Conservation (phyloP, 1,284 basidiomycete genomes). For the Anthracocystis walkeri region DNA sequence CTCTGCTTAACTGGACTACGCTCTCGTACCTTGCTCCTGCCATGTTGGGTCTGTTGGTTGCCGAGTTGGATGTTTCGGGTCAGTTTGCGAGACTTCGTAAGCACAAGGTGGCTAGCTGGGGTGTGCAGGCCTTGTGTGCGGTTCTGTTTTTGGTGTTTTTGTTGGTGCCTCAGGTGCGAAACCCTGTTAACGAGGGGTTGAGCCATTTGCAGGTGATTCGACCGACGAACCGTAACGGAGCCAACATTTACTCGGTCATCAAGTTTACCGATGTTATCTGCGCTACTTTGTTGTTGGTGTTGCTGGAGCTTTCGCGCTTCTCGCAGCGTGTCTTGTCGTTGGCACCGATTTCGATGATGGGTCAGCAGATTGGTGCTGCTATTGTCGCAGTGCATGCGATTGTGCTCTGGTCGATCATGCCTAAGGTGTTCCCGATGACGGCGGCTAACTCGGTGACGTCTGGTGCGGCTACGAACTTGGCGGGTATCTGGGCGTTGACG, state of each 20-base stretch:
- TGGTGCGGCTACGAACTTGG: slow-evolving; percentile 30
- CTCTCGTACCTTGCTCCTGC: slow-evolving; percentile 44
- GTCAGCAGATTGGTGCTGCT: slow-evolving; percentile 44
- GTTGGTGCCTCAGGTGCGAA: slow-evolving; percentile 34
- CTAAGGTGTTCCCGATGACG: slow-evolving; percentile 45
- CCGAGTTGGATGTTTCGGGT: slow-evolving; percentile 43
- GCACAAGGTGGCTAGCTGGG: slow-evolving; percentile 14
- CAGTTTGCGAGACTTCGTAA: slow-evolving; percentile 24
- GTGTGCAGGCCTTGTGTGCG: slow-evolving; percentile 20
- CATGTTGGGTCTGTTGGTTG: slow-evolving; percentile 36
- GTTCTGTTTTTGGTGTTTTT: slow-evolving; percentile 34
- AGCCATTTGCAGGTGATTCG: slow-evolving; percentile 36
- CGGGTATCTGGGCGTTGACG: slow-evolving; percentile 47
- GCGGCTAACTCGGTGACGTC: slow-evolving; percentile 22
- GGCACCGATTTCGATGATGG: slow-evolving; percentile 38
- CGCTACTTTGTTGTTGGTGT: slow-evolving; percentile 25
- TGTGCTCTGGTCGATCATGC: slow-evolving; percentile 47
- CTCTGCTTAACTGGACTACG: slow-evolving; percentile 37
- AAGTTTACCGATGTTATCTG: slow-evolving; percentile 43
- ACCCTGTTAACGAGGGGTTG: slow-evolving; percentile 32
- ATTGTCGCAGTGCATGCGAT: slow-evolving; percentile 39
- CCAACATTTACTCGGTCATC: slow-evolving; percentile 42
- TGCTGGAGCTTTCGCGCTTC: slow-evolving; percentile 30
- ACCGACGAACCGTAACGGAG: slow-evolving; percentile 21
- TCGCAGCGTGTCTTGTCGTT: slow-evolving; percentile 21